Percentiles rank a stretch among this genome's conserved stretches.
Conservation (phyloP, 1,284 basidiomycete genomes). For the Termitomyces sp. region DNA sequence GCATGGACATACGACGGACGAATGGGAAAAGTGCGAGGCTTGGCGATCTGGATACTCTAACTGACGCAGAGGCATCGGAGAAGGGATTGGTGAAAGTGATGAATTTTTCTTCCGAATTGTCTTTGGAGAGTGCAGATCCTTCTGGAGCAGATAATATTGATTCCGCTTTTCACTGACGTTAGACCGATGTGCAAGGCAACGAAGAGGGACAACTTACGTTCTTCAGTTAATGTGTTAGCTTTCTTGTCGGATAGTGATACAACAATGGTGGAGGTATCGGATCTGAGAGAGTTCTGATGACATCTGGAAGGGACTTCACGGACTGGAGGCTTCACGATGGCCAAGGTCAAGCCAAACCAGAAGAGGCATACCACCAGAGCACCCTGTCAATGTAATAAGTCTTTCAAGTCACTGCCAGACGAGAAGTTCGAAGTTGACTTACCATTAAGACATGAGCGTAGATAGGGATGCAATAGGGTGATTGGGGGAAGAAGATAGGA, state of each 20-base stretch:
- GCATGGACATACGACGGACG: conserved; percentile 7
- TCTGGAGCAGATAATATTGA: no score
- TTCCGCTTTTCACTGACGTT: neutral
- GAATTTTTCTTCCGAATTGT: neutral
- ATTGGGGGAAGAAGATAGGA: neutral
- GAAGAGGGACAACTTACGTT: neutral
- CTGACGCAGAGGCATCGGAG: conserved; percentile 1
- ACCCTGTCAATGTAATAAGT: neutral
- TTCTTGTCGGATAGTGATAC: neutral
- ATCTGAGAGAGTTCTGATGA: neutral
- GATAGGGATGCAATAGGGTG: neutral
- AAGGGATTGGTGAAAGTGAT: conserved; percentile 6
- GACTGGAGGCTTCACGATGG: conserved; percentile 6
- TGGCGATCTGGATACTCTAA: conserved; percentile 2
- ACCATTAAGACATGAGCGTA: conserved; percentile 3
- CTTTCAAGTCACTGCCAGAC: no score
- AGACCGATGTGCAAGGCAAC: no score
- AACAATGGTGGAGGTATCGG: neutral
- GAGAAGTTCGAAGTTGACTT: neutral
- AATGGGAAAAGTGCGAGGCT: conserved; percentile 7
- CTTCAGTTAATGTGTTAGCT: neutral
- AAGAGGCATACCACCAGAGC: neutral
- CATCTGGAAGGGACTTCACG: neutral
- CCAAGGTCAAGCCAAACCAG: conserved; percentile 12
- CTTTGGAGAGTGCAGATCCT: neutral